Base-by-base conservation (phyloP, 2,329 filamentous ascomycete genomes). In the Monosporascus sp. region DNA sequence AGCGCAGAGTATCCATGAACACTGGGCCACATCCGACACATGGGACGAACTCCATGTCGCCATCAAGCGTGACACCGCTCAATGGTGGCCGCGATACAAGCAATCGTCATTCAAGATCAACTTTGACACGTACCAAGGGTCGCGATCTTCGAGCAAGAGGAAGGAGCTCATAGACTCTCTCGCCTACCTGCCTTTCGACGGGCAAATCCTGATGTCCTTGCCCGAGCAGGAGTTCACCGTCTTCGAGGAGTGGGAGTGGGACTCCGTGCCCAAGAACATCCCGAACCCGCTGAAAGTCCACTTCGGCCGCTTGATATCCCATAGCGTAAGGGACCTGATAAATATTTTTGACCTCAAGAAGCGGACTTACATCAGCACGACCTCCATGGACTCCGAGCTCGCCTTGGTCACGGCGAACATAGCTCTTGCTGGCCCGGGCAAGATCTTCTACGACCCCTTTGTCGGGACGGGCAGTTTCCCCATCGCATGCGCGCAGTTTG, bases 331-430 rank as follows among this genome's bases (percentile, higher is more conserved):
- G 45, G 82, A 88, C 50, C 76, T 86, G 5, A 78, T 89, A 35
- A 75, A 81, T 37, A 87, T 80, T 24, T 95, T 92, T 65, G 91
- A 96, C 68, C 78, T 99, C 22, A 99, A 99, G 77, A 96, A 96
- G 72, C 79, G 94, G 27, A 80, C 81, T 39, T 99, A 99, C 67
- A 97, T 99, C 63, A 90, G 88, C 61, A 97, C 93, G 0, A 99
- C 94, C 0, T 94, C 89, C 46, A 97, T 99, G 94, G 94, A 99
- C 67, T 89, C 93, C 0, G 94, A 97, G 69, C 78, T 99, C 44
- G 89, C 91, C 14, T 79, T 99, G 1, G 76, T 99, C 22, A 97
- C 92, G 0, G 94, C 93, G 2, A 99, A 97, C 65, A 85, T 99
- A 61, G 89, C 90, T 0, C 82, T 89, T 15, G 91, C 91, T 0